Evolutionary conservation across 1,139 yeast genomes (phyloP).

Genomic region (Suhomyces wounanorum): DNA sequence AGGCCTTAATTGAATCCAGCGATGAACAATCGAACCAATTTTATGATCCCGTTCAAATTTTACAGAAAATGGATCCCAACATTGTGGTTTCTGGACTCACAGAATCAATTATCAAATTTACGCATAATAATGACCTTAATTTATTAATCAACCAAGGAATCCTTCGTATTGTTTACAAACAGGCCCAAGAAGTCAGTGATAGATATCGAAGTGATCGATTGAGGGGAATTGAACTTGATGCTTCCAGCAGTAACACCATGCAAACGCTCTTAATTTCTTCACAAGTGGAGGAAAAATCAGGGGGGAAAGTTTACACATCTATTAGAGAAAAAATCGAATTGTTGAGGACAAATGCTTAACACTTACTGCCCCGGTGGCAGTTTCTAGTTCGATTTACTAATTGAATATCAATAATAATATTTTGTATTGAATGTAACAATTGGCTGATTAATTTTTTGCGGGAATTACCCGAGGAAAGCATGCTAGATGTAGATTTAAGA

Average conservation of each 20-base stretch:
- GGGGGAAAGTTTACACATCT: constrained; percentile 5
- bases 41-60: constrained; percentile 69
- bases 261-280: constrained; percentile 6
- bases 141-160: constrained; percentile 59
- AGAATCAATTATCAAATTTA: constrained; percentile 60
- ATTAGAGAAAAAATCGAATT: constrained; percentile 6
- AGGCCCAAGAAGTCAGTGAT: constrained; percentile 13
- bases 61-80: constrained; percentile 62
- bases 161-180: constrained; percentile 45
- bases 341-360: not conserved
- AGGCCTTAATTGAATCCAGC: constrained; percentile 69
- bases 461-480: too few species aligned
- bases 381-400: not conserved
- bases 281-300: constrained; percentile 2
- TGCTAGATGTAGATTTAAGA: too few species aligned
- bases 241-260: constrained; percentile 1
- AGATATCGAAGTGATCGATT: constrained; percentile 10
- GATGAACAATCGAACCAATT: constrained; percentile 52
- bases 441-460: too few species aligned
- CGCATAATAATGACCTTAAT: constrained; percentile 65
- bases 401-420: too few species aligned
- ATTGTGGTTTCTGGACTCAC: constrained; percentile 68
- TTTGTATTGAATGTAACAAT: too few species aligned
- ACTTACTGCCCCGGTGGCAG: not conserved
- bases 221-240: constrained; percentile 8